Percentiles rank a stretch among this genome's conserved stretches.
Evolutionary conservation across 257 asterid species (phyloP).

Genomic region (Penstemon eatonii): DNA sequence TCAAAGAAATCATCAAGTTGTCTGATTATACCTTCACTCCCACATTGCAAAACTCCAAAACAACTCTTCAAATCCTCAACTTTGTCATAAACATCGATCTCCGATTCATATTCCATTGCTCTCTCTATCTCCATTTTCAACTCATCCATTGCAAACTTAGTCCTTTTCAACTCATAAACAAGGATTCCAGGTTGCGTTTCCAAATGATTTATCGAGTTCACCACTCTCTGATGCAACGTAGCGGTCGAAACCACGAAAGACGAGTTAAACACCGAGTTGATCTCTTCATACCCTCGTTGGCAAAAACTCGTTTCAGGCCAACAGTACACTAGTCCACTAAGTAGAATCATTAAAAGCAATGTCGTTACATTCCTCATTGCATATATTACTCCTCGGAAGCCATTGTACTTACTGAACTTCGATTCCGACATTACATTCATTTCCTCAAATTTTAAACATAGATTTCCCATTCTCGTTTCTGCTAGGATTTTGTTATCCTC

Average conservation of each 20-base stretch:
- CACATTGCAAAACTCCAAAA: constrained; percentile 61
- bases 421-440: constrained; percentile 44
- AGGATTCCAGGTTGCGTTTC: constrained; percentile 55
- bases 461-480: constrained; percentile 52
- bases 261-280: constrained; percentile 36
- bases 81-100: constrained; percentile 42
- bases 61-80: constrained; percentile 57
- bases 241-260: constrained; percentile 53
- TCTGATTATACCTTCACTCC: constrained; percentile 62
- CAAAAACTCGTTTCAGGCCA: constrained; percentile 63
- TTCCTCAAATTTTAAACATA: constrained; percentile 52
- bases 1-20: constrained; percentile 89
- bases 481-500: constrained; percentile 62
- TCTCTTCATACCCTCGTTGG: constrained; percentile 41
- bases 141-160: constrained; percentile 47
- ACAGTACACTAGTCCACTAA: constrained; percentile 64
- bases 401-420: constrained; percentile 64
- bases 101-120: constrained; percentile 28
- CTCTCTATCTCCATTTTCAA: constrained; percentile 53
- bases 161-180: constrained; percentile 53
- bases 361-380: constrained; percentile 75
- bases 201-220: constrained; percentile 33
- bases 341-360: constrained; percentile 54
- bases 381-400: constrained; percentile 66
- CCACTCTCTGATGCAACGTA: constrained; percentile 57